Percentiles rank a stretch among this genome's conserved stretches.
Conservation (phyloP, 2,329 filamentous ascomycete species). For the Lojkania enalia region DNA sequence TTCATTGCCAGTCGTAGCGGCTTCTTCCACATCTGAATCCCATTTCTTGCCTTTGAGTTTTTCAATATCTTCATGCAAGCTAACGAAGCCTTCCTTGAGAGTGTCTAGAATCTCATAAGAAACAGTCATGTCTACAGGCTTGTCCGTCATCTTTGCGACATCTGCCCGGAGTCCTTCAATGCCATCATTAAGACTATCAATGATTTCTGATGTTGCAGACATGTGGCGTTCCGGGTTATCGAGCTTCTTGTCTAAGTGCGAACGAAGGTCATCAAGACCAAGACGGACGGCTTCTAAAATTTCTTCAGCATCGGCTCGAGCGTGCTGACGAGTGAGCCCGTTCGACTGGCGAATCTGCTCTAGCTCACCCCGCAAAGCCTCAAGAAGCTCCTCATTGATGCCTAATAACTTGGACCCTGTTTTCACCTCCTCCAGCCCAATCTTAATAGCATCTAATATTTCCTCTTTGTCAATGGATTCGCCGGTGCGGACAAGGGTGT, state of each 20-base stretch:
- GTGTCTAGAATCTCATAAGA: constrained; percentile 90
- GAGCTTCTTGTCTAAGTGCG: constrained; percentile 56
- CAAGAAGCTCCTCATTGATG: constrained; percentile 55
- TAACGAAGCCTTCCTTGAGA: constrained; percentile 77
- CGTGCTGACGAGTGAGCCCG: constrained; percentile 45
- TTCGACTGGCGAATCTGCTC: constrained; percentile 52
- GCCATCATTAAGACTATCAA: constrained; percentile 68
- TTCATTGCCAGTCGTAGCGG: constrained; percentile 53
- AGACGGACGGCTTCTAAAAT: constrained; percentile 54
- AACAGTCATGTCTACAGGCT: constrained; percentile 78
- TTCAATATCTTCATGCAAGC: constrained; percentile 77
- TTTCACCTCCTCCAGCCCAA: constrained; percentile 46
- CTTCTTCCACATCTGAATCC: constrained; percentile 54
- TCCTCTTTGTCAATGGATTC: constrained; percentile 45
- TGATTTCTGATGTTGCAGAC: constrained; percentile 60
- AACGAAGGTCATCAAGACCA: constrained; percentile 54
- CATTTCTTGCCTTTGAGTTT: constrained; percentile 64
- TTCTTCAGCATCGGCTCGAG: constrained; percentile 52
- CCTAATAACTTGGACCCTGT: constrained; percentile 29
- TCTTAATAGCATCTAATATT: constrained; percentile 45
- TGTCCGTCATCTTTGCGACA: constrained; percentile 73
- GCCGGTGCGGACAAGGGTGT: constrained; percentile 45
- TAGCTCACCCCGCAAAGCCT: constrained; percentile 56
- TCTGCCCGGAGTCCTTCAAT: constrained; percentile 76
- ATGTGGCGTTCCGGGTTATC: constrained; percentile 58